These are phyloP conservation scores for Linum lewisii DNA, from an alignment of 345 rosid species.

Conservation along the genomic window DNA sequence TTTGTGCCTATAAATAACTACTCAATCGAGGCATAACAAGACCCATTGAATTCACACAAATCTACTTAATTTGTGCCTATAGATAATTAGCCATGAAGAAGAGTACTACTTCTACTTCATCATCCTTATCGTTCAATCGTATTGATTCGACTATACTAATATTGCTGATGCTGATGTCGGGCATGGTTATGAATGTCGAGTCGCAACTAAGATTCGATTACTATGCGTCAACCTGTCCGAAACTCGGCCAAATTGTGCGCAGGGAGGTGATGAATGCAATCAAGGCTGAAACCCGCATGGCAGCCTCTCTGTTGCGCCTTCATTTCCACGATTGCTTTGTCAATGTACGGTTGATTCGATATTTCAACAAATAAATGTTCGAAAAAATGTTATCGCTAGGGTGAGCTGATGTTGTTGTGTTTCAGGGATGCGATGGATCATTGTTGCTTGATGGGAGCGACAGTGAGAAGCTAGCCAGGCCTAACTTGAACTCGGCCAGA, in stretches of 20 bases:
- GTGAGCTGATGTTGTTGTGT: neutral
- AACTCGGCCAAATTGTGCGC: slow-evolving; percentile 30
- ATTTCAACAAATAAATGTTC: no score
- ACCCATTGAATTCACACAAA: no score
- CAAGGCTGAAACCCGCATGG: slow-evolving; percentile 54
- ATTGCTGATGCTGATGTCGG: slow-evolving; percentile 15
- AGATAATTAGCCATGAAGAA: no score
- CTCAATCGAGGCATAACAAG: no score
- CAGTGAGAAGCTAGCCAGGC: slow-evolving; percentile 41
- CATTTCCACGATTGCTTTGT: slow-evolving; percentile 74
- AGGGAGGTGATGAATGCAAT: slow-evolving; percentile 37
- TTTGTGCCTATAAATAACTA: no score
- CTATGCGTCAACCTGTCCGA: slow-evolving; percentile 46
- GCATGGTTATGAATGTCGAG: slow-evolving; percentile 17
- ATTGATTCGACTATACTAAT: neutral
- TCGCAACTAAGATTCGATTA: slow-evolving; percentile 40
- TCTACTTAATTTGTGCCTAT: no score
- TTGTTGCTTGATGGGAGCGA: slow-evolving; percentile 43
- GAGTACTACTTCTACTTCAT: no score
- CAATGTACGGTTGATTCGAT: slow-evolving; percentile 31
- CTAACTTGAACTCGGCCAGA: slow-evolving; percentile 44
- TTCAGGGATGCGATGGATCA: slow-evolving; percentile 61
- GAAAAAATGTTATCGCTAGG: no score
- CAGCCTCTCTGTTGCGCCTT: slow-evolving; percentile 55
- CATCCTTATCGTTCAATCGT: no score